Evolutionary conservation across 768 basidiomycete species (phyloP).

Genomic region (Russula olivacea): DNA sequence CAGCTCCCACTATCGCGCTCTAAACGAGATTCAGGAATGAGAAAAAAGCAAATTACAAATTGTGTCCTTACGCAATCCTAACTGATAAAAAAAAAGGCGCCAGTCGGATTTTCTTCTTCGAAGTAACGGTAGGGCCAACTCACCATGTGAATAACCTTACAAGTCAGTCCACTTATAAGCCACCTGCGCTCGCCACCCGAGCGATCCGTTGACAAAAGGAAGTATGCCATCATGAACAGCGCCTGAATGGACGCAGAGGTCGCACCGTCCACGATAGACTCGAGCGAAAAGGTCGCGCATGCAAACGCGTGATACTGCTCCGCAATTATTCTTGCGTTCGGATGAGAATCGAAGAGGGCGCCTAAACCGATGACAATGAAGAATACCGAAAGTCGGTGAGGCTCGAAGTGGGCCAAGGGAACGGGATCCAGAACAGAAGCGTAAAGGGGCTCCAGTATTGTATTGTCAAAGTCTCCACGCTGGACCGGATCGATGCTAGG

Average conservation of each 20-base stretch:
- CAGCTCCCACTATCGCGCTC: conserved; percentile 48
- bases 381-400: conserved; percentile 47
- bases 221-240: conserved; percentile 41
- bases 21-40: conserved; percentile 25
- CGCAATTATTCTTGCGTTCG: conserved; percentile 30
- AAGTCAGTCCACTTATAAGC: conserved; percentile 43
- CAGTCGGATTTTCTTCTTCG: conserved; percentile 2
- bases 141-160: conserved; percentile 42
- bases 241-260: conserved; percentile 45
- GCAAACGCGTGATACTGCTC: conserved; percentile 45
- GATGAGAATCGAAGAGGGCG: conserved; percentile 38
- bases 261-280: conserved; percentile 40
- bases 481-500: conserved; percentile 44
- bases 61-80: conserved; percentile 46
- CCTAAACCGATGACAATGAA: conserved; percentile 49
- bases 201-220: conserved; percentile 40
- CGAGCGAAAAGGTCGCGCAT: conserved; percentile 43
- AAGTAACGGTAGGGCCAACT: conserved; percentile 24
- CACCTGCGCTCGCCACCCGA: conserved; percentile 43
- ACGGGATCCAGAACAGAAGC: conserved; percentile 29
- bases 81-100: conserved; percentile 30
- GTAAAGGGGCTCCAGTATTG: conserved; percentile 42
- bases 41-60: not conserved
- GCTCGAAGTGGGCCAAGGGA: conserved; percentile 35
- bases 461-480: conserved; percentile 38